These are phyloP conservation scores for Pecoramyces ruminantium DNA, from an alignment of 192 early-diverging fungal genomes.

Conservation along the genomic window DNA sequence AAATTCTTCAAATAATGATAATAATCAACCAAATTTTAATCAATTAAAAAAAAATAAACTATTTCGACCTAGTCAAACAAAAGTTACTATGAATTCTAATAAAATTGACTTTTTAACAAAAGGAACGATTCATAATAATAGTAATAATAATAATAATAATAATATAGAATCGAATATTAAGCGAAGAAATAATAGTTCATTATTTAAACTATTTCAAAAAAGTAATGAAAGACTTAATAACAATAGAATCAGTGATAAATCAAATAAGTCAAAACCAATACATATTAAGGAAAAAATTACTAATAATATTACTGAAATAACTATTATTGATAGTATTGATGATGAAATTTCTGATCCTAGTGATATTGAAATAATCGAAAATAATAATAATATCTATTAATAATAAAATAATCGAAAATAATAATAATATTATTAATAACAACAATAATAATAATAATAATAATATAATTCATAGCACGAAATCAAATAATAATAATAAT, in stretches of 20 bases:
- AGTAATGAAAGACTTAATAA: background rate
- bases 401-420: too few species aligned
- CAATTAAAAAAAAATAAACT: background rate
- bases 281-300: background rate
- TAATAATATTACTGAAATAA: background rate
- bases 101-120: background rate
- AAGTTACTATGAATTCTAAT: background rate
- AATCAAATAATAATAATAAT: background rate
- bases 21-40: background rate
- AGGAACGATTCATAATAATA: background rate
- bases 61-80: background rate
- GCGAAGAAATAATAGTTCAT: background rate
- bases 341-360: background rate
- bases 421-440: background rate
- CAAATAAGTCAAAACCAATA: background rate
- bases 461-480: background rate
- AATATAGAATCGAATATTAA: background rate
- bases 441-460: background rate
- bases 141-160: background rate
- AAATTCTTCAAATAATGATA: background rate
- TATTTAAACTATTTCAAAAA: background rate
- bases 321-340: background rate
- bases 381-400: too few species aligned
- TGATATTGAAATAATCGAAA: background rate
- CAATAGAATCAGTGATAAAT: background rate